Conservation (phyloP, 2,329 filamentous ascomycete species). For the Fonsecaea multimorphosa region DNA sequence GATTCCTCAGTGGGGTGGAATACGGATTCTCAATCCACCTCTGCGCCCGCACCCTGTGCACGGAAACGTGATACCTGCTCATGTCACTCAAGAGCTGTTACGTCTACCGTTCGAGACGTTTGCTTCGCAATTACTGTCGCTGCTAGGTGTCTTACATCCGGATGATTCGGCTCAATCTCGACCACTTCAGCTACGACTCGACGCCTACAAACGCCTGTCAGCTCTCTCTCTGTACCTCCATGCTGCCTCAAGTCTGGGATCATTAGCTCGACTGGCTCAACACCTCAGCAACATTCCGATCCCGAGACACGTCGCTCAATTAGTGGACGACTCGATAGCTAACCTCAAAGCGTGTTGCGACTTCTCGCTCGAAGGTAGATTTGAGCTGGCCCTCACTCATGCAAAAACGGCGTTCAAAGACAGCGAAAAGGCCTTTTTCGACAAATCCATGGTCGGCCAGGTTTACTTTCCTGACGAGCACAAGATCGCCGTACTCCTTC, state of each 20-base stretch:
- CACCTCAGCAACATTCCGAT: conserved; percentile 91
- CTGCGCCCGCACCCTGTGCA: conserved; percentile 42
- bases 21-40: conserved; percentile 68
- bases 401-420: conserved; percentile 85
- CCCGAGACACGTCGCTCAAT: conserved; percentile 81
- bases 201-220: conserved; percentile 82
- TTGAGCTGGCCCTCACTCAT: conserved; percentile 73
- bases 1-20: conserved; percentile 92
- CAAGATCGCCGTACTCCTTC: conserved; percentile 94
- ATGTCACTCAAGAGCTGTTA: conserved; percentile 70
- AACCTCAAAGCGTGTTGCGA: conserved; percentile 74
- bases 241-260: conserved; percentile 92
- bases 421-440: conserved; percentile 94
- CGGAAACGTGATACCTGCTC: conserved; percentile 41
- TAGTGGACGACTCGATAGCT: conserved; percentile 77
- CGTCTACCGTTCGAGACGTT: conserved; percentile 86
- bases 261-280: conserved; percentile 80
- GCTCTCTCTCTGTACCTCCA: conserved; percentile 84
- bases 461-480: conserved; percentile 99
- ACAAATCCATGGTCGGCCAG: conserved; percentile 98
- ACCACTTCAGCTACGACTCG: conserved; percentile 82
- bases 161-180: conserved; percentile 35
- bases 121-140: conserved; percentile 83
- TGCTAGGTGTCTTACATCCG: conserved; percentile 75
- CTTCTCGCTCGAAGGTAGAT: conserved; percentile 66